phyloP scores from a whole-genome alignment of 345 rosid species.

The Pelargonium nanum region DNA sequence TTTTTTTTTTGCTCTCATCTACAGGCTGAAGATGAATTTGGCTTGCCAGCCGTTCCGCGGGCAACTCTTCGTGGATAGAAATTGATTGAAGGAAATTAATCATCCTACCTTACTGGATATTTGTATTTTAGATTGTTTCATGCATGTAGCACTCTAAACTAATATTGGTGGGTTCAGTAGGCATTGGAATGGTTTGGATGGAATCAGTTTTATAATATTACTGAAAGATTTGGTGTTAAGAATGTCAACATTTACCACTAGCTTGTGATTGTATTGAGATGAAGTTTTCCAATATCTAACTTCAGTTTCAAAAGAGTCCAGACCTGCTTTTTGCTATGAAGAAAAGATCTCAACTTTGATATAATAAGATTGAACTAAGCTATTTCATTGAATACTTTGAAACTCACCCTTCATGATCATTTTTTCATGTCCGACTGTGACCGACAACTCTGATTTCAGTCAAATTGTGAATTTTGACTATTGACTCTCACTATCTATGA shows the following conservation, averaged over 20 bases:
- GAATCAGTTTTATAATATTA: background rate
- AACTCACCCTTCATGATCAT: conserved; percentile 43
- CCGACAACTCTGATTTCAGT: too few relatives aligned
- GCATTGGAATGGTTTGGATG: background rate
- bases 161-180: too few relatives aligned
- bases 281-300: too few relatives aligned
- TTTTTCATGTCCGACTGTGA: conserved; percentile 55
- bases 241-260: too few relatives aligned
- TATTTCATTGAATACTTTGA: background rate
- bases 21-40: conserved; percentile 77
- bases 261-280: too few relatives aligned
- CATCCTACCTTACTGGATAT: background rate
- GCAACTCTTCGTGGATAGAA: conserved; percentile 64
- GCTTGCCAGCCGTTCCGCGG: conserved; percentile 71
- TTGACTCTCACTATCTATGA: too few relatives aligned
- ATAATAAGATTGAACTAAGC: background rate
- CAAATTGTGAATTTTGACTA: too few relatives aligned
- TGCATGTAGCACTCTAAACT: too few relatives aligned
- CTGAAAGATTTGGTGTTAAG: background rate
- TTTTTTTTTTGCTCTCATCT: background rate
- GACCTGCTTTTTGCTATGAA: background rate
- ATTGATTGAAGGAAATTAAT: background rate
- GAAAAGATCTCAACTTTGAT: background rate
- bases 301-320: too few relatives aligned
- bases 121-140: background rate